Conservation (phyloP, 495 filamentous ascomycete genomes). For the Penicillium silybi region DNA sequence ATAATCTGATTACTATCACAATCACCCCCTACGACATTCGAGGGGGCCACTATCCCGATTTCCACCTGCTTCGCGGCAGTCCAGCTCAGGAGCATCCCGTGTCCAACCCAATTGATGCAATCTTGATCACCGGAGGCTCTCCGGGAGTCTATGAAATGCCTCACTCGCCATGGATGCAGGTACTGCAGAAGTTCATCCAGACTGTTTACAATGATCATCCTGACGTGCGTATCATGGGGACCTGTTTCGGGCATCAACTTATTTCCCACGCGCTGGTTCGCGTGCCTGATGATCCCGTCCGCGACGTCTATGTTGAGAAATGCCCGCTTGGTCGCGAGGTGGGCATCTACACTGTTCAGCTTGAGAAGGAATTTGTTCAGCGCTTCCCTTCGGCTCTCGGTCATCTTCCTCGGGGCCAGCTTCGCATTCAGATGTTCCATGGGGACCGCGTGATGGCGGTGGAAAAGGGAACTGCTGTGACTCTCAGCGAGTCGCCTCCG, state of each 20-base stretch:
- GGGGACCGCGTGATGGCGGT: constrained; percentile 33
- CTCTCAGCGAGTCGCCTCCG: constrained; percentile 19
- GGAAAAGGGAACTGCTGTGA: constrained; percentile 18
- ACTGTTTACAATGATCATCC: constrained; percentile 33
- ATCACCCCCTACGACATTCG: constrained; percentile 32
- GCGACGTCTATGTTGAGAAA: constrained; percentile 26
- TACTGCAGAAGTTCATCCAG: constrained; percentile 23
- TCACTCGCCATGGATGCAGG: constrained; percentile 28
- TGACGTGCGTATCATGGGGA: constrained; percentile 34
- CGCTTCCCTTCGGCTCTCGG: constrained; percentile 17
- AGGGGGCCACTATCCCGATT: constrained; percentile 28
- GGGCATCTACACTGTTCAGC: constrained; percentile 26
- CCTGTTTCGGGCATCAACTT: constrained; percentile 41
- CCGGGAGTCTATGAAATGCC: constrained; percentile 28
- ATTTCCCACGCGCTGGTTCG: constrained; percentile 33
- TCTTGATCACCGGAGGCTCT: constrained; percentile 33
- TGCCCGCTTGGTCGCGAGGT: constrained; percentile 33
- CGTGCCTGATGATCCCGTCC: constrained; percentile 13
- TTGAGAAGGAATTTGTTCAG: constrained; percentile 22
- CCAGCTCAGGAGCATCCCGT: constrained; percentile 7
- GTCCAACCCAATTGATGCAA: constrained; percentile 24
- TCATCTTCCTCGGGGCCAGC: constrained; percentile 10
- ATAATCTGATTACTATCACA: constrained; percentile 19
- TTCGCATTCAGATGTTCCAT: constrained; percentile 38
- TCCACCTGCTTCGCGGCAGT: constrained; percentile 19